Evolutionary conservation across 257 asterid genomes (phyloP).

Genomic region (Solanum appendiculatum): DNA sequence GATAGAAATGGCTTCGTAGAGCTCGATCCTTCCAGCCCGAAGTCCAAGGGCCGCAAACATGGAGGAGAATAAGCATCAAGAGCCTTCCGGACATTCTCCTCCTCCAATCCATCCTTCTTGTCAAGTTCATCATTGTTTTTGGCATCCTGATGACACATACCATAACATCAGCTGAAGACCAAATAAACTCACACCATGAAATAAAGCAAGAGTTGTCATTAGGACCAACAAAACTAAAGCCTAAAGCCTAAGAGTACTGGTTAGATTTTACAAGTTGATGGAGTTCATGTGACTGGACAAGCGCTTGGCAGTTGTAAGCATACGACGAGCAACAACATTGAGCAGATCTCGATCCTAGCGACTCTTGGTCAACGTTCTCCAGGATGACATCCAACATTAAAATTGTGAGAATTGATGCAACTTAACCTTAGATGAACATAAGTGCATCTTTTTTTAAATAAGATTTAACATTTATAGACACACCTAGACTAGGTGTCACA

Average conservation of each 20-base stretch:
- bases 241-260: neutral
- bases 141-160: constrained; percentile 53
- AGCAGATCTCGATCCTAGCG: neutral
- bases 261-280: neutral
- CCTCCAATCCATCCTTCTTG: constrained; percentile 40
- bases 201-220: neutral
- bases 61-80: constrained; percentile 79
- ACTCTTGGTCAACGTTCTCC: neutral
- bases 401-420: neutral
- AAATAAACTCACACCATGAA: neutral
- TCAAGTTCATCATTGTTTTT: constrained; percentile 68
- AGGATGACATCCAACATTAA: neutral
- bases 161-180: neutral
- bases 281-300: neutral
- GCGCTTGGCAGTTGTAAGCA: neutral
- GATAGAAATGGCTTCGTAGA: constrained; percentile 32
- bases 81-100: constrained; percentile 41
- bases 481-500: neutral
- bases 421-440: neutral
- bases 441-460: neutral
- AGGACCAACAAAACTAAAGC: neutral
- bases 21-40: constrained; percentile 37
- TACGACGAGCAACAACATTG: neutral
- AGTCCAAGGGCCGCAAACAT: constrained; percentile 47
- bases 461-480: neutral